Percentiles rank a stretch among this genome's conserved stretches.
phyloP scores from a whole-genome alignment of 2,329 filamentous ascomycete genomes.

The Fusarium sp. region DNA sequence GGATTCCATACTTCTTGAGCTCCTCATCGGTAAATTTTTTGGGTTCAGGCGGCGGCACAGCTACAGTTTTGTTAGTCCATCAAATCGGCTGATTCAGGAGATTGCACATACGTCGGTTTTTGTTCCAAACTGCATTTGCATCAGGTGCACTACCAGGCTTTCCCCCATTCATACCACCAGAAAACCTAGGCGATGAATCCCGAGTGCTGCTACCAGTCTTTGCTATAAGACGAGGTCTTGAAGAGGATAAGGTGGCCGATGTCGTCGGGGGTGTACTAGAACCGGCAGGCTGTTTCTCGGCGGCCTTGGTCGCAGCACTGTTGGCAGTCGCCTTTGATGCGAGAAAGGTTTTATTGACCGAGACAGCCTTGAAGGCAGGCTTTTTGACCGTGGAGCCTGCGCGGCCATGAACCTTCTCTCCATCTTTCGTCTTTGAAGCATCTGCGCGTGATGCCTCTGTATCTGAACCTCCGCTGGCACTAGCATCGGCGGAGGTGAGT shows the following conservation, averaged over 20 bases:
- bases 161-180: slow-evolving; percentile 61
- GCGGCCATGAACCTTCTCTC: slow-evolving; percentile 67
- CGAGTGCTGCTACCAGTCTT: slow-evolving; percentile 73
- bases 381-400: slow-evolving; percentile 73
- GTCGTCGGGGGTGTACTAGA: slow-evolving; percentile 58
- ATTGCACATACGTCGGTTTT: slow-evolving; percentile 76
- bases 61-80: slow-evolving; percentile 50
- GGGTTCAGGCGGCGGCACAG: slow-evolving; percentile 72
- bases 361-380: slow-evolving; percentile 83
- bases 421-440: slow-evolving; percentile 63
- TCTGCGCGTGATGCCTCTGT: slow-evolving; percentile 74
- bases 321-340: slow-evolving; percentile 69
- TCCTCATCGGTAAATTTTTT: slow-evolving; percentile 90
- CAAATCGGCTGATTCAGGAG: background rate
- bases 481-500: slow-evolving; percentile 71
- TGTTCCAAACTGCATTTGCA: slow-evolving; percentile 84
- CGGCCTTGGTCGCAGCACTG: slow-evolving; percentile 57
- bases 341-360: slow-evolving; percentile 85
- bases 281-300: slow-evolving; percentile 59
- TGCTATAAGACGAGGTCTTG: slow-evolving; percentile 77
- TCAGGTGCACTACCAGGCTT: slow-evolving; percentile 72
- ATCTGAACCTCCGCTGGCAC: slow-evolving; percentile 79
- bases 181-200: slow-evolving; percentile 58
- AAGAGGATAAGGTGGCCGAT: slow-evolving; percentile 58
- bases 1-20: slow-evolving; percentile 85